Conservation (phyloP, 2,329 filamentous ascomycete genomes). For the Daldinia eschscholtzii region DNA sequence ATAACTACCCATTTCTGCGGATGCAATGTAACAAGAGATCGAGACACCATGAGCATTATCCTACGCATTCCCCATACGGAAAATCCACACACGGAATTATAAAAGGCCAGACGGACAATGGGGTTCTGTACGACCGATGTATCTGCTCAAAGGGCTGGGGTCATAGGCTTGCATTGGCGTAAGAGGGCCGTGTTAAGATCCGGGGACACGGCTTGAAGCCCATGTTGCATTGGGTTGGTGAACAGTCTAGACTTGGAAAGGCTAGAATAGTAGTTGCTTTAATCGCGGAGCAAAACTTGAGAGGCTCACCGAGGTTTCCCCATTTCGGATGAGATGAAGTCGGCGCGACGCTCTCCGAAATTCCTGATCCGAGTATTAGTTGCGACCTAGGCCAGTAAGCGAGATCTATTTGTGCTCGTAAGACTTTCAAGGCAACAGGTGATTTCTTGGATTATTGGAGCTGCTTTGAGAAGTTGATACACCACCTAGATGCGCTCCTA, state of each 20-base stretch:
- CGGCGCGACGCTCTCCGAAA: conserved; percentile 45
- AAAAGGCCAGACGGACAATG: conserved; percentile 23
- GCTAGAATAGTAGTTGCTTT: background rate
- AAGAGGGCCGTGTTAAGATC: background rate
- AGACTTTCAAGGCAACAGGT: background rate
- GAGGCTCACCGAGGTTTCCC: conserved; percentile 31
- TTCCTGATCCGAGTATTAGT: conserved; percentile 24
- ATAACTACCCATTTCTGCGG: conserved; percentile 8
- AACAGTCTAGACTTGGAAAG: conserved; percentile 17
- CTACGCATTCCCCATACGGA: conserved; percentile 34
- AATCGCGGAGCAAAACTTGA: conserved; percentile 13
- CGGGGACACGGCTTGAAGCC: background rate
- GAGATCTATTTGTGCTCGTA: conserved; percentile 11
- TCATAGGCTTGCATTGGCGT: background rate
- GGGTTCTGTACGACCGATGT: background rate
- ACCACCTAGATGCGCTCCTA: background rate
- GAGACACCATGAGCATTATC: conserved; percentile 23
- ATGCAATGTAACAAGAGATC: conserved; percentile 37
- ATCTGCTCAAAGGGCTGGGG: conserved; percentile 1
- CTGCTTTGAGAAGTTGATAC: conserved; percentile 9
- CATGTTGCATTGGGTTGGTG: conserved; percentile 1
- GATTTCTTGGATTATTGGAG: conserved; percentile 1
- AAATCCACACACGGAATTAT: conserved; percentile 27
- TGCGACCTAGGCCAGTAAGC: conserved; percentile 13
- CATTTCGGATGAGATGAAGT: conserved; percentile 39